These are phyloP conservation scores for Lentinula aciculospora DNA, from an alignment of 768 basidiomycete species.

Conservation along the genomic window DNA sequence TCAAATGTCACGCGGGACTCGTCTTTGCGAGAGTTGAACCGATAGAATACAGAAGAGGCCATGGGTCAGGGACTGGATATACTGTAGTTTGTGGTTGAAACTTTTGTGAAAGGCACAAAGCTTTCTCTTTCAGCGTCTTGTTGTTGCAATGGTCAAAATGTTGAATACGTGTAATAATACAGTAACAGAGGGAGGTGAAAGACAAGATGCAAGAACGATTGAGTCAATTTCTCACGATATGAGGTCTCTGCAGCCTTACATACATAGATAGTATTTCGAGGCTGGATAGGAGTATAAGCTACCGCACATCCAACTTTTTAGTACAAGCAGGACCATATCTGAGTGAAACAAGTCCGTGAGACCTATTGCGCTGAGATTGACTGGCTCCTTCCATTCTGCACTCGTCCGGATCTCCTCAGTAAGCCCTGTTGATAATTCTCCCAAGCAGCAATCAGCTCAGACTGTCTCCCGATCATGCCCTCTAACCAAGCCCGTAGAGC, in stretches of 20 bases:
- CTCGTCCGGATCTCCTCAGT: slow-evolving; percentile 40
- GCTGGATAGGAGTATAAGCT: too few species aligned
- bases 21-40: slow-evolving; percentile 92
- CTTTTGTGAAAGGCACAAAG: not conserved
- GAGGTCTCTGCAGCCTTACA: too few species aligned
- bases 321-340: not conserved
- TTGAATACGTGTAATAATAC: not conserved
- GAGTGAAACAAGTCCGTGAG: too few species aligned
- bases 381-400: not conserved
- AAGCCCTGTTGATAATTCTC: slow-evolving; percentile 76
- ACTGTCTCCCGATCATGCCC: slow-evolving; percentile 82
- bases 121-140: not conserved
- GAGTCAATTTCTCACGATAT: not conserved
- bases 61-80: too few species aligned
- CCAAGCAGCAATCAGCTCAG: slow-evolving; percentile 76
- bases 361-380: not conserved
- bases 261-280: too few species aligned
- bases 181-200: not conserved
- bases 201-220: not conserved
- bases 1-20: slow-evolving; percentile 97
- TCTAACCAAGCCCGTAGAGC: slow-evolving; percentile 80
- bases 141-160: not conserved
- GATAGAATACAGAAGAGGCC: slow-evolving; percentile 97
- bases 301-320: not conserved
- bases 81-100: too few species aligned